These are phyloP conservation scores for Dryadomyces quercus-mongolicae DNA, from an alignment of 2,329 filamentous ascomycete genomes.

Conservation along the genomic window DNA sequence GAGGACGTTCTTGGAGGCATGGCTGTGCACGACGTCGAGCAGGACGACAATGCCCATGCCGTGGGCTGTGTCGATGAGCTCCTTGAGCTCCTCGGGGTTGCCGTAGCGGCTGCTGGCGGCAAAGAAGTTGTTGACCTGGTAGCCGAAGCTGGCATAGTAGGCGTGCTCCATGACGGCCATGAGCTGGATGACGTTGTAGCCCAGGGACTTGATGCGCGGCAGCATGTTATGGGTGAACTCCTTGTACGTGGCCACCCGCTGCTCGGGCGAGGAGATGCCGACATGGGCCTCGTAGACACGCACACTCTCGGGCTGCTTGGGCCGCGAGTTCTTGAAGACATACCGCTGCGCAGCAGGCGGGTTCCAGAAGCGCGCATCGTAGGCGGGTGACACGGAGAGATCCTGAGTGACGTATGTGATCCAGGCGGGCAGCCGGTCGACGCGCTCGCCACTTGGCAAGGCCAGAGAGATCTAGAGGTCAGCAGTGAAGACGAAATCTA, in stretches of 20 bases:
- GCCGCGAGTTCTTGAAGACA: constrained; percentile 69
- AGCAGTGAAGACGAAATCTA: too few species aligned
- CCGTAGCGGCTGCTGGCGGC: constrained; percentile 94
- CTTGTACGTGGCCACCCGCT: constrained; percentile 85
- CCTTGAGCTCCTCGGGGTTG: constrained; percentile 85
- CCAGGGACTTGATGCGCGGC: constrained; percentile 76
- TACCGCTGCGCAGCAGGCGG: constrained; percentile 68
- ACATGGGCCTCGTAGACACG: constrained; percentile 98
- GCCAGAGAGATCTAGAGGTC: constrained; percentile 65
- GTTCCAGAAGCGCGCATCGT: constrained; percentile 96
- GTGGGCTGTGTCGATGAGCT: constrained; percentile 91
- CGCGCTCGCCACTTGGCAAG: constrained; percentile 63
- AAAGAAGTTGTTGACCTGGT: constrained; percentile 98
- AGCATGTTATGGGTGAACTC: constrained; percentile 92
- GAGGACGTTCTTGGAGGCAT: constrained; percentile 93
- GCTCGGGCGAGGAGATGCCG: constrained; percentile 87
- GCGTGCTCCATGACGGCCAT: constrained; percentile 99
- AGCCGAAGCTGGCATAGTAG: constrained; percentile 98
- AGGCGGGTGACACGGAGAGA: constrained; percentile 74
- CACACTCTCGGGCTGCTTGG: constrained; percentile 72
- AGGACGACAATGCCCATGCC: constrained; percentile 81
- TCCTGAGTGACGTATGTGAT: constrained; percentile 97
- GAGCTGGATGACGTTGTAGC: constrained; percentile 95
- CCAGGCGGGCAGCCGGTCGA: constrained; percentile 89
- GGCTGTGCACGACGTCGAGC: constrained; percentile 92